phyloP scores from a whole-genome alignment of 169 alveolate genomes.

The Plasmodium fragile region DNA sequence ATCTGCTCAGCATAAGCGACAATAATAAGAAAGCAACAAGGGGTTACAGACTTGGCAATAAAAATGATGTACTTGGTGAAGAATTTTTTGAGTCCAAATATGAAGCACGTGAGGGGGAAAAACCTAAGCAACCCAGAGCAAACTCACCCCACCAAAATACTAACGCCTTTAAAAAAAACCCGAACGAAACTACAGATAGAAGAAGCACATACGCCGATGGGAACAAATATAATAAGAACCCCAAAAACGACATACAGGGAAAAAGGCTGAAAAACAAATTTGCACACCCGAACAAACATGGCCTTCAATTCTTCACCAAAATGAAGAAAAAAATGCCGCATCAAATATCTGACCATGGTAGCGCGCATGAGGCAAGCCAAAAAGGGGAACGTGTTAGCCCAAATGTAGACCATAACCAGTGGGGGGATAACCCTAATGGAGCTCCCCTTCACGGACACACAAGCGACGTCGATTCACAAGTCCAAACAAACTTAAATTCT shows the following conservation, averaged over 20 bases:
- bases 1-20: neutral
- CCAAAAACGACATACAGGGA: neutral
- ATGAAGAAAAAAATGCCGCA: neutral
- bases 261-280: neutral
- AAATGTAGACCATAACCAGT: neutral
- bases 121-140: neutral
- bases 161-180: neutral
- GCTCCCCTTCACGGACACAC: neutral
- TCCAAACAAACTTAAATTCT: neutral
- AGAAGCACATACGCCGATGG: neutral
- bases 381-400: neutral
- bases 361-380: neutral
- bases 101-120: neutral
- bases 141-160: neutral
- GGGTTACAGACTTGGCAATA: neutral
- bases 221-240: neutral
- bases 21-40: neutral
- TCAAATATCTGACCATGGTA: neutral
- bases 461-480: neutral
- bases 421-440: neutral
- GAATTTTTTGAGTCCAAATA: constrained; percentile 16
- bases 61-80: neutral
- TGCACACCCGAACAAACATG: neutral
- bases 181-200: neutral
- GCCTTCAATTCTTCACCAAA: neutral